Evolutionary conservation across 371 early-diverging fungal genomes (phyloP).

Genomic region (Catenaria anguillulae): DNA sequence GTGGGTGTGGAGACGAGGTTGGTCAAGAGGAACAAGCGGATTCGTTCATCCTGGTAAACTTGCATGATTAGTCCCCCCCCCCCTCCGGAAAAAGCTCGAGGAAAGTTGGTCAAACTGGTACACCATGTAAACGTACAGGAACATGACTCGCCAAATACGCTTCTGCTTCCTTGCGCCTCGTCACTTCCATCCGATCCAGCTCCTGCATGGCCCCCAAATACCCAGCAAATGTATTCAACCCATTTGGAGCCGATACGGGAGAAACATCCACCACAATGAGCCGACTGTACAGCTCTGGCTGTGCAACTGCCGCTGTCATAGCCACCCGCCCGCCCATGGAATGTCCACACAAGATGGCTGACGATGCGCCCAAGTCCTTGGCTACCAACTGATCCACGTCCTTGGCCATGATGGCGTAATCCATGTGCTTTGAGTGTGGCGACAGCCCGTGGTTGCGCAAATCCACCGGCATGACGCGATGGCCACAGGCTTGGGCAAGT

Average conservation of each 20-base stretch:
- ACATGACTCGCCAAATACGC: slow-evolving; percentile 38
- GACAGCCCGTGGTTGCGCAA: slow-evolving; percentile 89
- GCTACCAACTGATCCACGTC: too few relatives aligned
- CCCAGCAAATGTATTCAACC: slow-evolving; percentile 25
- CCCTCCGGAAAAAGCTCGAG: too few relatives aligned
- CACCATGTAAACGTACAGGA: too few relatives aligned
- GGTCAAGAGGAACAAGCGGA: slow-evolving; percentile 28
- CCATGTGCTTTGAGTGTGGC: slow-evolving; percentile 47
- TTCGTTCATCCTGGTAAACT: slow-evolving; percentile 10
- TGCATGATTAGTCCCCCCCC: too few relatives aligned
- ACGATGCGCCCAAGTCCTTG: too few relatives aligned
- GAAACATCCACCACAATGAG: slow-evolving; percentile 78
- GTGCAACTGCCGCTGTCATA: slow-evolving; percentile 55
- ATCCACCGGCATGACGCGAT: slow-evolving; percentile 56
- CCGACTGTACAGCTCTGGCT: slow-evolving; percentile 17
- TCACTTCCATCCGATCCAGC: slow-evolving; percentile 38
- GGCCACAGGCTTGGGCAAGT: slow-evolving; percentile 38
- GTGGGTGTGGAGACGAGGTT: slow-evolving; percentile 16
- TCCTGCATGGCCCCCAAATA: slow-evolving; percentile 51
- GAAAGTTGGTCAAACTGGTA: too few relatives aligned
- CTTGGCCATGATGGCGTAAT: slow-evolving; percentile 57
- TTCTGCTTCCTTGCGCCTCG: slow-evolving; percentile 56
- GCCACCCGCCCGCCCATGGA: slow-evolving; percentile 64
- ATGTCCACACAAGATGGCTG: too few relatives aligned
- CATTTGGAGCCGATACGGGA: slow-evolving; percentile 35